A percentile compares a stretch with the other conserved stretches of the same genome.
These are phyloP conservation scores for Conoideocrella luteorostrata DNA, from an alignment of 2,329 filamentous ascomycete species.

Conservation along the genomic window DNA sequence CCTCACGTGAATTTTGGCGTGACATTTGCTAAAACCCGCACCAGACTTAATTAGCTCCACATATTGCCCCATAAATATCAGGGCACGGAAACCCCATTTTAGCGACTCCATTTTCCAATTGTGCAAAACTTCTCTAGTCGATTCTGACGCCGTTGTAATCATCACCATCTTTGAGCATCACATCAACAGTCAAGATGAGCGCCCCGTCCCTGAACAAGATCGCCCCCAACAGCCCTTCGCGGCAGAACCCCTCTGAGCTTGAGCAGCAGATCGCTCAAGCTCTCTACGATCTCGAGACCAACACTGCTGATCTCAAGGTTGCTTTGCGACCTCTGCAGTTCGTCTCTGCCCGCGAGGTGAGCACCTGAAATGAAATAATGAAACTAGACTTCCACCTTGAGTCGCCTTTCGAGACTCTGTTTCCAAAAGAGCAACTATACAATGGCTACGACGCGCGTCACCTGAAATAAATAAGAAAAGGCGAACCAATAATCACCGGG, in stretches of 20 bases:
- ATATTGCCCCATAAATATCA: constrained; percentile 10
- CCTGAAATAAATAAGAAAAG: constrained; percentile 6
- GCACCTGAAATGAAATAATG: constrained; percentile 40
- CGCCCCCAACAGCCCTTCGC: constrained; percentile 91
- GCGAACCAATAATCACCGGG: neutral
- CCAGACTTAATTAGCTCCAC: no score
- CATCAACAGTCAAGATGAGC: constrained; percentile 52
- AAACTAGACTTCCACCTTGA: constrained; percentile 6
- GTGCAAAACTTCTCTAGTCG: constrained; percentile 24
- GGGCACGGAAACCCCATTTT: constrained; percentile 38
- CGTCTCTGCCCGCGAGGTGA: constrained; percentile 98
- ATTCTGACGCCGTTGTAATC: constrained; percentile 20
- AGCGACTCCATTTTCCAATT: constrained; percentile 23
- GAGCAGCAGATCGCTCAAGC: constrained; percentile 95
- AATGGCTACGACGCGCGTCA: constrained; percentile 24
- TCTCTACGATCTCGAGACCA: constrained; percentile 98
- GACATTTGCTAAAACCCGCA: neutral
- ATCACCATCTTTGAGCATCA: constrained; percentile 28
- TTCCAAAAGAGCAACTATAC: constrained; percentile 31
- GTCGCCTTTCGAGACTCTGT: constrained; percentile 34
- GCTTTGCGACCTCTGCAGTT: constrained; percentile 97
- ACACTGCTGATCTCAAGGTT: constrained; percentile 95
- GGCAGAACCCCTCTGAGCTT: constrained; percentile 93
- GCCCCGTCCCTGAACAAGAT: constrained; percentile 90
- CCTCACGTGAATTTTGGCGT: neutral